phyloP scores from a whole-genome alignment of 306 rosid genomes.

The Gastrolobium bilobum region DNA sequence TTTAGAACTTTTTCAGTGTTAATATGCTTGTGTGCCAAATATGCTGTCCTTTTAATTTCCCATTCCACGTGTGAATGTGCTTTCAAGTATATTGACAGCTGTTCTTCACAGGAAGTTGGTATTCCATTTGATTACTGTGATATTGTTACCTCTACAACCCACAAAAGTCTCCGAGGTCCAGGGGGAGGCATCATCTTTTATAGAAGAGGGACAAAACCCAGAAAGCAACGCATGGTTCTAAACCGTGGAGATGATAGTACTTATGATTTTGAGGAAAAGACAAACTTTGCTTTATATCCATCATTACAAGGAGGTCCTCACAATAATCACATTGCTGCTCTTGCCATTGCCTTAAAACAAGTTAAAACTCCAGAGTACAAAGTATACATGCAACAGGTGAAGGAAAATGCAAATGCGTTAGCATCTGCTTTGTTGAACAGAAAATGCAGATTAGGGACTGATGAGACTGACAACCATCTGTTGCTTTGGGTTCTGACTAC shows the following conservation, averaged over 20 bases:
- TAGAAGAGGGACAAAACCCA: conserved; percentile 59
- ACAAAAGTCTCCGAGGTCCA: conserved; percentile 72
- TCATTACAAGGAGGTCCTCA: conserved; percentile 73
- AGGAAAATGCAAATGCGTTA: conserved; percentile 71
- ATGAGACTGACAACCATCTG: conserved; percentile 73
- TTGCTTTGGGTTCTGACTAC: conserved; percentile 72
- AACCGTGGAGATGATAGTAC: conserved; percentile 49
- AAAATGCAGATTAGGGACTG: conserved; percentile 70
- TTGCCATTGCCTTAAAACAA: conserved; percentile 71
- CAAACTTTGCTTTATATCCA: conserved; percentile 63
- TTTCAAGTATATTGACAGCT: neutral
- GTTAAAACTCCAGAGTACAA: conserved; percentile 65
- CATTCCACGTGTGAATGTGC: neutral
- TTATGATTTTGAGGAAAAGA: conserved; percentile 66
- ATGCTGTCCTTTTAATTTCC: neutral
- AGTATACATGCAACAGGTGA: conserved; percentile 65
- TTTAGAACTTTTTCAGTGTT: conserved; percentile 4
- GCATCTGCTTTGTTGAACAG: conserved; percentile 69
- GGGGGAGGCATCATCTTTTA: conserved; percentile 71
- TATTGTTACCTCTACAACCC: conserved; percentile 66
- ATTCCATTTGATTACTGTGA: conserved; percentile 70
- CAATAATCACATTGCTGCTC: conserved; percentile 70
- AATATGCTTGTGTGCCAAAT: conserved; percentile 11
- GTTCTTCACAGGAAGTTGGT: conserved; percentile 56
- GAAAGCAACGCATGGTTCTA: conserved; percentile 60